phyloP scores from a whole-genome alignment of 2,329 filamentous ascomycete genomes.

The Tolypocladium amazonense region DNA sequence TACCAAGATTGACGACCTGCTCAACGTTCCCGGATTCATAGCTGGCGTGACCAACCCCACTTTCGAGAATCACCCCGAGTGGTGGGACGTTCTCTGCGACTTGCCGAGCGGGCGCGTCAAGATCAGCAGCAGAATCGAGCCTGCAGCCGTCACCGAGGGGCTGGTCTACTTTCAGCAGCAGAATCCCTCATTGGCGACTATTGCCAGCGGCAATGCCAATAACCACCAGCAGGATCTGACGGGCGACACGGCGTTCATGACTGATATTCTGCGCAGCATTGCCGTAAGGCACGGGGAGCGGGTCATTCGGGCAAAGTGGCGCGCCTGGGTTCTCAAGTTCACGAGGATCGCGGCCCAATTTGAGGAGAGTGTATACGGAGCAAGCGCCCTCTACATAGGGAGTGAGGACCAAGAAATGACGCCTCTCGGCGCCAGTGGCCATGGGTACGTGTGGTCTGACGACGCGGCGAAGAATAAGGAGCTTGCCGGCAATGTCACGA shows the following conservation, averaged over 20 bases:
- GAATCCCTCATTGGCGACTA: conserved; percentile 44
- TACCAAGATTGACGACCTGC: conserved; percentile 91
- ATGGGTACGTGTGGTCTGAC: conserved; percentile 92
- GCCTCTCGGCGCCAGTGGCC: conserved; percentile 56
- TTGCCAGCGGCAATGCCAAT: conserved; percentile 31
- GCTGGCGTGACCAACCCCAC: conserved; percentile 96
- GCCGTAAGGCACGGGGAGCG: conserved; percentile 78
- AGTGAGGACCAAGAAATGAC: conserved; percentile 57
- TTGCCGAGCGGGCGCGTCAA: conserved; percentile 86
- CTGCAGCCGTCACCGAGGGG: conserved; percentile 72
- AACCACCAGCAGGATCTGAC: conserved; percentile 55
- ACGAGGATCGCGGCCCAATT: conserved; percentile 87
- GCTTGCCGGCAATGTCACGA: conserved; percentile 79
- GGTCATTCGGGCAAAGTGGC: conserved; percentile 84
- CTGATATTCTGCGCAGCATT: conserved; percentile 73
- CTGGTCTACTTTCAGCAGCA: conserved; percentile 80
- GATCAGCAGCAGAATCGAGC: conserved; percentile 81
- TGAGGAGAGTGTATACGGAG: conserved; percentile 90
- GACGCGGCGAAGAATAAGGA: conserved; percentile 73
- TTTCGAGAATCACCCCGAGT: conserved; percentile 88
- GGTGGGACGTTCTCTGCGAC: conserved; percentile 97
- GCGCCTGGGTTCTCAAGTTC: conserved; percentile 90
- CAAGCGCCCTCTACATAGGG: conserved; percentile 78
- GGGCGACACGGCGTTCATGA: conserved; percentile 83
- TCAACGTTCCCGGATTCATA: conserved; percentile 95